These are phyloP conservation scores for Novymonas esmeraldas DNA, from an alignment of 208 protist genomes.

Conservation along the genomic window DNA sequence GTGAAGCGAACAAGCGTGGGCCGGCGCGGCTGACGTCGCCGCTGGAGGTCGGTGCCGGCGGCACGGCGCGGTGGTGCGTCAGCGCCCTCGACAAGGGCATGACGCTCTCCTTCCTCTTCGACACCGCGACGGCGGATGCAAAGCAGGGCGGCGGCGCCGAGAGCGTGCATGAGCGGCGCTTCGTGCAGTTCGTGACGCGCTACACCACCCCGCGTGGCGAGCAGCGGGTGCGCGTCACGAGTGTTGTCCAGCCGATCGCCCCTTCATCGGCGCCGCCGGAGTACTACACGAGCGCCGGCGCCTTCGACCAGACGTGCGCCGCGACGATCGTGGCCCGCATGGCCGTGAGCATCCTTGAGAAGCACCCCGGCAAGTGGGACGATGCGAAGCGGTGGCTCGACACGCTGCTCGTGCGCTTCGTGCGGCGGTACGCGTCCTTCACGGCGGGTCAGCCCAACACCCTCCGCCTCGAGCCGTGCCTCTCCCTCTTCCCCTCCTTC, in stretches of 20 bases:
- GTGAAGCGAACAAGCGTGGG: slow-evolving; percentile 40
- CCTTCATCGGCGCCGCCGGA: slow-evolving; percentile 36
- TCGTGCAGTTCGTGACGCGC: slow-evolving; percentile 94
- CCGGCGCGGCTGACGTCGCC: slow-evolving; percentile 45
- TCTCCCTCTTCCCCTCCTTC: slow-evolving; percentile 98
- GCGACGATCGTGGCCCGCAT: slow-evolving; percentile 79
- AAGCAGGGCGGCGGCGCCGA: slow-evolving; percentile 6
- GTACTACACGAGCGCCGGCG: slow-evolving; percentile 49
- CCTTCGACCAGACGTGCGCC: slow-evolving; percentile 97
- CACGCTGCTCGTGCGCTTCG: slow-evolving; percentile 96
- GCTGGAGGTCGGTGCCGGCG: slow-evolving; percentile 60
- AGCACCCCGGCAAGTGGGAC: slow-evolving; percentile 71
- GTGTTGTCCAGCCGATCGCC: slow-evolving; percentile 68
- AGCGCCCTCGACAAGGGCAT: slow-evolving; percentile 63
- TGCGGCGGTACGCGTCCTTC: slow-evolving; percentile 95
- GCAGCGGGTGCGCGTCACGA: slow-evolving; percentile 90
- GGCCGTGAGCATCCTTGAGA: slow-evolving; percentile 72
- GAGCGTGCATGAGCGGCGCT: slow-evolving; percentile 52
- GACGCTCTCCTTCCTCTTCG: slow-evolving; percentile 75
- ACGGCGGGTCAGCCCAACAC: slow-evolving; percentile 83
- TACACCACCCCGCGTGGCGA: slow-evolving; percentile 90
- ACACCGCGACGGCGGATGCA: slow-evolving; percentile 66
- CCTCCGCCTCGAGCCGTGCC: slow-evolving; percentile 87
- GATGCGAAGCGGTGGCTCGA: slow-evolving; percentile 98
- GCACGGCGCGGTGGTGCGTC: slow-evolving; percentile 70